These are phyloP conservation scores for Punctularia strigosozonata DNA, from an alignment of 768 basidiomycete genomes.

Conservation along the genomic window DNA sequence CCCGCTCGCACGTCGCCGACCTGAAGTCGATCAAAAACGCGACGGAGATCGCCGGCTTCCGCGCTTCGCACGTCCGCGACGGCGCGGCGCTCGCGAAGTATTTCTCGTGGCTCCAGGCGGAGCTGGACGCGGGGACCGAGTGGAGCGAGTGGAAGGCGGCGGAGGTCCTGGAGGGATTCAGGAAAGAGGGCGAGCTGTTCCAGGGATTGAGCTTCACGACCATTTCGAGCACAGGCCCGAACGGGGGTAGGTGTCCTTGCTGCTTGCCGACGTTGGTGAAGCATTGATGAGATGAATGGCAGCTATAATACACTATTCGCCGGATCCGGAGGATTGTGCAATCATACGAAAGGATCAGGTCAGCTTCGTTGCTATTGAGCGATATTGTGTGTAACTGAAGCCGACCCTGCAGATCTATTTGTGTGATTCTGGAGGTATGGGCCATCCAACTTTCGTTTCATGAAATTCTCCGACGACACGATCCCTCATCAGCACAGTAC, in stretches of 20 bases:
- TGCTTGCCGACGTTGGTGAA: background rate
- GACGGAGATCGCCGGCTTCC: constrained; percentile 82
- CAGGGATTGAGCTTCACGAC: constrained; percentile 85
- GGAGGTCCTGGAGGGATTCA: constrained; percentile 62
- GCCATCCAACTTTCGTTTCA: background rate
- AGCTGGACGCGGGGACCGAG: constrained; percentile 46
- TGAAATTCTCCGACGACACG: no score
- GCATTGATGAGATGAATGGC: background rate
- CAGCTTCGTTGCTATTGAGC: constrained; percentile 1
- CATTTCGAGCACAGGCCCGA: constrained; percentile 87
- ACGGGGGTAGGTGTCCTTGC: constrained; percentile 49
- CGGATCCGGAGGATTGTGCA: constrained; percentile 62
- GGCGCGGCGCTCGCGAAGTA: constrained; percentile 81
- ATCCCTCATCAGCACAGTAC: constrained; percentile 51
- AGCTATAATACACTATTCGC: constrained; percentile 93
- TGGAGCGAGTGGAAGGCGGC: constrained; percentile 77
- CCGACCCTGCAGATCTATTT: constrained; percentile 39
- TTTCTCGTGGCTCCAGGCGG: constrained; percentile 91
- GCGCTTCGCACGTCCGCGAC: constrained; percentile 80
- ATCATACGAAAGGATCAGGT: constrained; percentile 69
- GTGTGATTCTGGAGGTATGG: constrained; percentile 77
- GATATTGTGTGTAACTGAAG: background rate
- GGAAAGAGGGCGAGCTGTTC: constrained; percentile 68
- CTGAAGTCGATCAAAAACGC: constrained; percentile 73
- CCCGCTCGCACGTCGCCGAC: constrained; percentile 65